Conservation (phyloP, 768 basidiomycete genomes). For the Tulasnella sp. region DNA sequence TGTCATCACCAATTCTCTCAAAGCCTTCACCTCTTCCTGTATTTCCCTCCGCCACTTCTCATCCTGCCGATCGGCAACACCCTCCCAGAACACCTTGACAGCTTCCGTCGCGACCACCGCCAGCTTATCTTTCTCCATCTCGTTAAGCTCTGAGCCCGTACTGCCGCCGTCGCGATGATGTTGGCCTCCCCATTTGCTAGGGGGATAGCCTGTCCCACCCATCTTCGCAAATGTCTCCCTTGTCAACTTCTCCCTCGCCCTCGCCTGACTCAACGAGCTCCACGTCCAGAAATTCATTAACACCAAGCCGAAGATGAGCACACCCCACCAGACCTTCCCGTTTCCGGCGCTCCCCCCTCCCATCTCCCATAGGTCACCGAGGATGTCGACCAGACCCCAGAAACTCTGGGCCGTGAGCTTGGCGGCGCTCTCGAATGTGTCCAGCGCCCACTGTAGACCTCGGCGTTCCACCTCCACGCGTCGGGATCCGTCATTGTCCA, state of each 20-base stretch:
- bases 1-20: conserved; percentile 6
- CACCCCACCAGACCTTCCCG: conserved; percentile 47
- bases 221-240: not conserved
- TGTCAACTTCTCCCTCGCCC: conserved; percentile 16
- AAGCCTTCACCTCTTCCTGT: conserved; percentile 9
- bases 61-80: conserved; percentile 7
- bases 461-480: conserved; percentile 59
- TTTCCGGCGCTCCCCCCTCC: conserved; percentile 15
- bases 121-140: not conserved
- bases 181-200: not conserved
- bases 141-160: not conserved
- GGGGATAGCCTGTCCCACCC: not conserved
- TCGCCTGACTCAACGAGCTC: conserved; percentile 13
- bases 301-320: conserved; percentile 60
- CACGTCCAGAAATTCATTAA: conserved; percentile 73
- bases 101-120: not conserved
- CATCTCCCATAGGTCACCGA: conserved; percentile 37
- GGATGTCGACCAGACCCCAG: conserved; percentile 60
- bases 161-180: conserved; percentile 1
- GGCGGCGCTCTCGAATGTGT: conserved; percentile 68
- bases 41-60: conserved; percentile 3
- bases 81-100: not conserved
- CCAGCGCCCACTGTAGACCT: conserved; percentile 78
- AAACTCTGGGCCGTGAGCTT: conserved; percentile 62
- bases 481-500: conserved; percentile 18